Conservation (phyloP, 2,329 filamentous ascomycete species). For the Diaporthe ampelina region DNA sequence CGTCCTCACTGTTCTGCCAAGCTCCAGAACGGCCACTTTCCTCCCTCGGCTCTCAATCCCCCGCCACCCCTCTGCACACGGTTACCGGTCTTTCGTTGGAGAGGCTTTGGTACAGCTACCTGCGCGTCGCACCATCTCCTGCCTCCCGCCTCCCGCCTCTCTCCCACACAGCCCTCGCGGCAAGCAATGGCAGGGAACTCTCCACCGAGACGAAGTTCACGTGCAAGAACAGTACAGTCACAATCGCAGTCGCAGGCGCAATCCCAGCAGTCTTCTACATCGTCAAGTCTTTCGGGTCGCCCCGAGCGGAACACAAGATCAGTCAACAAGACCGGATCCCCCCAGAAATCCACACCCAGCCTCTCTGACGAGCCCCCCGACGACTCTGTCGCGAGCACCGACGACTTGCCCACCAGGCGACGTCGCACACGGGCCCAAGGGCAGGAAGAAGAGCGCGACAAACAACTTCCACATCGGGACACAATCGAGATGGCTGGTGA, state of each 20-base stretch:
- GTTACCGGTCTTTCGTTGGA: conserved; percentile 43
- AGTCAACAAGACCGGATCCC: conserved; percentile 79
- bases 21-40: background rate
- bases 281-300: conserved; percentile 82
- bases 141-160: conserved; percentile 49
- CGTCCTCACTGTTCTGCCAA: conserved; percentile 19
- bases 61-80: conserved; percentile 47
- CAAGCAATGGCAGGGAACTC: conserved; percentile 73
- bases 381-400: conserved; percentile 66
- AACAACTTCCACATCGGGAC: conserved; percentile 56
- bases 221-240: conserved; percentile 85
- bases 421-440: conserved; percentile 81
- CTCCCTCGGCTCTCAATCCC: conserved; percentile 15
- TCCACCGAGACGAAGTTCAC: conserved; percentile 86
- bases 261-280: conserved; percentile 77
- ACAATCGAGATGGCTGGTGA: conserved; percentile 70
- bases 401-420: conserved; percentile 79
- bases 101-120: conserved; percentile 31
- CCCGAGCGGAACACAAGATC: conserved; percentile 81
- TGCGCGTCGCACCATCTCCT: conserved; percentile 33
- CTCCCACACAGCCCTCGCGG: conserved; percentile 50
- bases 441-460: conserved; percentile 68
- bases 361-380: conserved; percentile 78
- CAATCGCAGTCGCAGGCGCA: conserved; percentile 79
- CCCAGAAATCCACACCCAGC: conserved; percentile 81